Evolutionary conservation across 2,329 filamentous ascomycete species (phyloP).

Genomic region (Incumbomyces delicatus): DNA sequence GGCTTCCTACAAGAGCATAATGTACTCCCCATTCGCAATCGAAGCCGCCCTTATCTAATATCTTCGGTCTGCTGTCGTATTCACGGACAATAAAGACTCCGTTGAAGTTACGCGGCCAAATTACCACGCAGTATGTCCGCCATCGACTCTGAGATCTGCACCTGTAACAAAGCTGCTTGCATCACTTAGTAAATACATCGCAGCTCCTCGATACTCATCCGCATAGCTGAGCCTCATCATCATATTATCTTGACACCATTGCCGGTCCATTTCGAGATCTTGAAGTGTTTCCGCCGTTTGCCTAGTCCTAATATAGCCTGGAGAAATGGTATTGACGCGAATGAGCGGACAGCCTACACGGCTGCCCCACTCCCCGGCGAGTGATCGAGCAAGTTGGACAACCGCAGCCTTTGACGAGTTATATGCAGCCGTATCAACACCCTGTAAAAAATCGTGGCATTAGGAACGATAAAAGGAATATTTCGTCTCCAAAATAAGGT

Average conservation of each 20-base stretch:
- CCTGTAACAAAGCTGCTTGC: conserved; percentile 48
- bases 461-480: too few species aligned
- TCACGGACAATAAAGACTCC: too few species aligned
- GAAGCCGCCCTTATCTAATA: too few species aligned
- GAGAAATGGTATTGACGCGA: conserved; percentile 45
- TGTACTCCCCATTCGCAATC: too few species aligned
- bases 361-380: conserved; percentile 37
- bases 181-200: conserved; percentile 39
- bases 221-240: conserved; percentile 58
- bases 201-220: conserved; percentile 55
- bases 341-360: conserved; percentile 31
- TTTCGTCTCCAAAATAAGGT: too few species aligned
- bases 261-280: conserved; percentile 21
- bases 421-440: conserved; percentile 24
- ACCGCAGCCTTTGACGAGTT: conserved; percentile 37
- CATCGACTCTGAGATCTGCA: conserved; percentile 35
- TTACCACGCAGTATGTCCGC: conserved; percentile 18
- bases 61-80: too few species aligned
- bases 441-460: too few species aligned
- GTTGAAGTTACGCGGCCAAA: too few species aligned
- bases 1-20: too few species aligned
- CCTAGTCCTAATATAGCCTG: conserved; percentile 26
- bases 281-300: conserved; percentile 8
- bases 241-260: conserved; percentile 83
- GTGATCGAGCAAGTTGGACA: conserved; percentile 31